A percentile compares a stretch with the other conserved stretches of the same genome.
Evolutionary conservation across 441 rosid genomes (phyloP).

Genomic region (Jatropha podagrica): DNA sequence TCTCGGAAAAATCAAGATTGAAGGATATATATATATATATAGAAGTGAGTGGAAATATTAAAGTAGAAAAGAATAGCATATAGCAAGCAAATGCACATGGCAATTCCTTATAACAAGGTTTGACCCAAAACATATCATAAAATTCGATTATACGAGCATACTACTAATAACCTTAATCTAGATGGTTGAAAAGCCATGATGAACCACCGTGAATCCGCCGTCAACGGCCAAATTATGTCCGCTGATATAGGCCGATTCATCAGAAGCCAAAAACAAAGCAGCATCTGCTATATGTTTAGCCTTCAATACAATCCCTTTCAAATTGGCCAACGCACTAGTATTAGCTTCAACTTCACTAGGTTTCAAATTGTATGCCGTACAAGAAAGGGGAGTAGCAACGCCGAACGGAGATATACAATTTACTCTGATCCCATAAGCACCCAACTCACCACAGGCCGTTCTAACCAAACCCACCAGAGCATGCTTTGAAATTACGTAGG

Average conservation of each 20-base stretch:
- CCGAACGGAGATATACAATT: slow-evolving; percentile 79
- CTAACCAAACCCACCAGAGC: slow-evolving; percentile 66
- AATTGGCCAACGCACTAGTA: slow-evolving; percentile 40
- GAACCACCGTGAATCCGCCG: slow-evolving; percentile 76
- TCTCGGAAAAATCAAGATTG: too few relatives aligned
- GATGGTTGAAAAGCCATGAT: slow-evolving; percentile 25
- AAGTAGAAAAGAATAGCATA: slow-evolving; percentile 10
- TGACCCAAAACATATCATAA: slow-evolving; percentile 23
- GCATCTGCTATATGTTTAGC: slow-evolving; percentile 75
- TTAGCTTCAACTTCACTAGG: slow-evolving; percentile 54
- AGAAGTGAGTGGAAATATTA: not conserved
- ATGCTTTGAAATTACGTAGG: slow-evolving; percentile 73
- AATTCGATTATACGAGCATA: not conserved
- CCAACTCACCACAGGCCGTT: slow-evolving; percentile 68
- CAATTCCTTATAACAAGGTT: slow-evolving; percentile 31
- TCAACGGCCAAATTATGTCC: slow-evolving; percentile 82
- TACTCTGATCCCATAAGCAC: slow-evolving; percentile 74
- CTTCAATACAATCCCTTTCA: slow-evolving; percentile 69
- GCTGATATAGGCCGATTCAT: slow-evolving; percentile 73
- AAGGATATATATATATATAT: not conserved
- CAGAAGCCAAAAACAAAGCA: slow-evolving; percentile 78
- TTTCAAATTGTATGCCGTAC: slow-evolving; percentile 42
- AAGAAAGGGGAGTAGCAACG: slow-evolving; percentile 66
- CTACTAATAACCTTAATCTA: too few relatives aligned
- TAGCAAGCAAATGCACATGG: slow-evolving; percentile 50